phyloP scores from a whole-genome alignment of 73 alveolate species.

The Tetrahymena malaccensis region DNA sequence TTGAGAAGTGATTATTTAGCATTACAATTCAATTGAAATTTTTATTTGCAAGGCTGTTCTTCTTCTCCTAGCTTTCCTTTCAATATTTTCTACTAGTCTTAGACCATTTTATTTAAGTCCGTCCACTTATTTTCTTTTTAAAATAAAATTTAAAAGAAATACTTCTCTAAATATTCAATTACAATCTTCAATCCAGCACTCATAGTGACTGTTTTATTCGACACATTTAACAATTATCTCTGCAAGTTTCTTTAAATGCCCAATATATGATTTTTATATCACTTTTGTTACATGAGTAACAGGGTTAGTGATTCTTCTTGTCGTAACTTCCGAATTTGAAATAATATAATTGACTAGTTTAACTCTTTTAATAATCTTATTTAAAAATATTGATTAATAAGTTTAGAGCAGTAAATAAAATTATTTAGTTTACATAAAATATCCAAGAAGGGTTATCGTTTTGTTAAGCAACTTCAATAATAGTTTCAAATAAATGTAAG shows the following conservation, averaged over 20 bases:
- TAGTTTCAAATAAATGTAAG: neutral
- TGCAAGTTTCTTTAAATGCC: neutral
- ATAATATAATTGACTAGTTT: neutral
- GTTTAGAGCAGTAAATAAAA: neutral
- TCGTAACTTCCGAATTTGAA: neutral
- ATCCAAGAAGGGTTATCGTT: neutral
- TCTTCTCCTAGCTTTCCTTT: neutral
- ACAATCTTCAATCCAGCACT: neutral
- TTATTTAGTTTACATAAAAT: neutral
- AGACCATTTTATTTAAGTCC: neutral
- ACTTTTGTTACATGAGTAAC: neutral
- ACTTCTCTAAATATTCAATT: neutral
- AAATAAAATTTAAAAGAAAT: neutral
- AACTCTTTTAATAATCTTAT: neutral
- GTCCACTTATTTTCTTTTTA: neutral
- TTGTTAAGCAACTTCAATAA: neutral
- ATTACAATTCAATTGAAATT: neutral
- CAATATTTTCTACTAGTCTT: neutral
- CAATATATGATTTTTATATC: neutral
- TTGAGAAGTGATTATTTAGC: neutral
- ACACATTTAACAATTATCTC: neutral
- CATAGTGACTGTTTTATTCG: neutral
- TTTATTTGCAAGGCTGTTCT: neutral
- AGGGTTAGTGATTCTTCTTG: neutral
- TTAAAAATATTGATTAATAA: neutral